phyloP scores from a whole-genome alignment of 2,329 filamentous ascomycete genomes.

The Xylariaceae sp. region DNA sequence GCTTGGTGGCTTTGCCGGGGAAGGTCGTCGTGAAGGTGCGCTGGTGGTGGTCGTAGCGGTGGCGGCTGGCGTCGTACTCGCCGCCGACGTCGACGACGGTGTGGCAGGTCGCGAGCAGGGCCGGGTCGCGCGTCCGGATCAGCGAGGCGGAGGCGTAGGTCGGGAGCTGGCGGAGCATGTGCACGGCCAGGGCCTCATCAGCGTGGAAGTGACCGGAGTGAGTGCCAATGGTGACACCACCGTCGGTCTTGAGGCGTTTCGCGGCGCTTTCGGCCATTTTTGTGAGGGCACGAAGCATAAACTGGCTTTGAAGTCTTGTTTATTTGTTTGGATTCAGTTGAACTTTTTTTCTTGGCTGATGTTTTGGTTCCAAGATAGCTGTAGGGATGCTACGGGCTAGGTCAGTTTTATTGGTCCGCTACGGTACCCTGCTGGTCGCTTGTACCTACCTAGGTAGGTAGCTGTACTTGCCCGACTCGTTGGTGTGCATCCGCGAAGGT shows the following conservation, averaged over 20 bases:
- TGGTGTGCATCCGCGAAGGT: no score
- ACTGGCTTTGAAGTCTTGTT: neutral
- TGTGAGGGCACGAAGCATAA: constrained; percentile 40
- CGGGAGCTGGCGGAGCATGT: constrained; percentile 87
- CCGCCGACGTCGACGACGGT: constrained; percentile 98
- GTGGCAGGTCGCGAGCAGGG: constrained; percentile 73
- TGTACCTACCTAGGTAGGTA: no score
- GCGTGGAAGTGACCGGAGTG: constrained; percentile 99
- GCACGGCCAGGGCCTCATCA: constrained; percentile 93
- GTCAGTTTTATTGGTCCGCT: no score
- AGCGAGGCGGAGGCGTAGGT: constrained; percentile 69
- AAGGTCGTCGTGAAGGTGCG: constrained; percentile 83
- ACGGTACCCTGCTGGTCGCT: no score
- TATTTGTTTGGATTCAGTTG: neutral
- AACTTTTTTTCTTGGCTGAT: neutral
- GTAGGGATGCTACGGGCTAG: no score
- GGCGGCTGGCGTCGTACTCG: constrained; percentile 70
- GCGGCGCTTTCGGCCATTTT: constrained; percentile 64
- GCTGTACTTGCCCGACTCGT: no score
- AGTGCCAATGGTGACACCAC: constrained; percentile 68
- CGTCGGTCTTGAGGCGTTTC: constrained; percentile 75
- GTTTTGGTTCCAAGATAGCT: neutral
- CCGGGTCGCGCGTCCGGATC: constrained; percentile 81
- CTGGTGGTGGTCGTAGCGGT: constrained; percentile 97
- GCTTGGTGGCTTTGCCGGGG: constrained; percentile 76